Base-by-base conservation (phyloP, 2,329 filamentous ascomycete species). In the Xylariaceae sp. region DNA sequence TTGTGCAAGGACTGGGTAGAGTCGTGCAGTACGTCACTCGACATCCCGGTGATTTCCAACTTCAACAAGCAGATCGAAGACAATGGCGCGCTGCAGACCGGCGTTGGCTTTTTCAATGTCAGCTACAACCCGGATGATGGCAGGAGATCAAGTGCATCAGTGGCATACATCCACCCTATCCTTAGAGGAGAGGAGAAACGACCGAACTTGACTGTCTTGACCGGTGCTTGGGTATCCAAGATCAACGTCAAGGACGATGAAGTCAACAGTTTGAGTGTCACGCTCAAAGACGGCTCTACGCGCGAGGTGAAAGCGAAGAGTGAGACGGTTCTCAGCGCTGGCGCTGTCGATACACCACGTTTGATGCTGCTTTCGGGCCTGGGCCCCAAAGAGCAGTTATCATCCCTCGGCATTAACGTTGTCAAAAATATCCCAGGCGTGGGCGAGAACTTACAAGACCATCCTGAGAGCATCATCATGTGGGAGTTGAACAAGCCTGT, bases 141-240 rank as follows among this genome's bases (percentile, higher is more conserved):
- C 63, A 81, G 82, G 61, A 83, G 90, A 55, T 92, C 87, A 73
- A 91, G 87, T 66, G 90, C 90, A 52, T 90, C 86, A 51, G 90
- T 95, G 18, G 90, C 90, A 15, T 96, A 96, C 72, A 91, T 96
- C 64, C 90, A 96, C 71, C 90, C 90, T 33, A 90, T 95, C 63
- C 80, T 95, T 45, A 82, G 86, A 38, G 89, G 89, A 38, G 85
- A 90, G 42, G 89, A 95, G 76, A 82, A 84, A 67, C 79, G 89
- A 49, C 83, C 88, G 12, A 96, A 96, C 73, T 71, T 96, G 66
- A 94, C 88, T 35, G 78, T 96, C 53, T 76, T 96, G 52, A 95
- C 90, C 65, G 86, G 95, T 65, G 87, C 90, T 22, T 94, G 89
- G 85, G 90, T 95, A 53, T 87, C 82, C 67, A 88, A 85, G 68